Evolutionary conservation across 2,329 filamentous ascomycete genomes (phyloP).

Genomic region (Hypoxylon sp.): DNA sequence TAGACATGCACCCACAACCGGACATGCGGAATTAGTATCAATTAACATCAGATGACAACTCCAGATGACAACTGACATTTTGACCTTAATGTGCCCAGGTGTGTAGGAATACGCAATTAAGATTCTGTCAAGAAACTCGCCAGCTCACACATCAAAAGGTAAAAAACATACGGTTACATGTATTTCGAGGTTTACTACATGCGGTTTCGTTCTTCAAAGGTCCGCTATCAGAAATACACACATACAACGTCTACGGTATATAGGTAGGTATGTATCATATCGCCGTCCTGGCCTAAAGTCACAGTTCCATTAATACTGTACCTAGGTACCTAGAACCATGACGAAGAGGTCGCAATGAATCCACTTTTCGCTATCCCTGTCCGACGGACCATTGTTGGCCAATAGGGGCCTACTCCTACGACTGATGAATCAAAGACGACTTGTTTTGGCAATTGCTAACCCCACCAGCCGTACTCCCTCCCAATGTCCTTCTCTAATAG

Average conservation of each 20-base stretch:
- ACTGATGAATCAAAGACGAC: slow-evolving; percentile 42
- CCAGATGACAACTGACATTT: slow-evolving; percentile 34
- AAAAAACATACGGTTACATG: background rate
- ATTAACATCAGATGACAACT: slow-evolving; percentile 29
- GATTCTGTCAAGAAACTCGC: slow-evolving; percentile 34
- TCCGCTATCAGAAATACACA: background rate
- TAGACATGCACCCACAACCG: slow-evolving; percentile 10
- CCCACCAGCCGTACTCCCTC: slow-evolving; percentile 19
- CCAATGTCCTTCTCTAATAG: slow-evolving; percentile 29
- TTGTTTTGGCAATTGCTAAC: slow-evolving; percentile 39
- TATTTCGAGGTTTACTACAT: background rate
- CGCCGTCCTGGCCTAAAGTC: background rate
- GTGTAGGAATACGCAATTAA: slow-evolving; percentile 8
- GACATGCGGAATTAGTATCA: background rate
- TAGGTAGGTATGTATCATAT: slow-evolving; percentile 4
- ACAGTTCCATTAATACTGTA: slow-evolving; percentile 27
- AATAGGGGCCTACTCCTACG: slow-evolving; percentile 27
- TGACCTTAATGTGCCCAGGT: slow-evolving; percentile 29
- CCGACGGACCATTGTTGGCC: slow-evolving; percentile 13
- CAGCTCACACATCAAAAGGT: slow-evolving; percentile 2
- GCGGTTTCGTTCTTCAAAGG: background rate
- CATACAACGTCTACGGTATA: too few relatives aligned
- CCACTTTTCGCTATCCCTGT: slow-evolving; percentile 32
- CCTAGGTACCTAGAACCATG: slow-evolving; percentile 1
- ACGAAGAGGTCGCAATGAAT: slow-evolving; percentile 17